A percentile compares a stretch with the other conserved stretches of the same genome.
Evolutionary conservation across 2,329 filamentous ascomycete species (phyloP).

Genomic region (Sarocladium strictum): DNA sequence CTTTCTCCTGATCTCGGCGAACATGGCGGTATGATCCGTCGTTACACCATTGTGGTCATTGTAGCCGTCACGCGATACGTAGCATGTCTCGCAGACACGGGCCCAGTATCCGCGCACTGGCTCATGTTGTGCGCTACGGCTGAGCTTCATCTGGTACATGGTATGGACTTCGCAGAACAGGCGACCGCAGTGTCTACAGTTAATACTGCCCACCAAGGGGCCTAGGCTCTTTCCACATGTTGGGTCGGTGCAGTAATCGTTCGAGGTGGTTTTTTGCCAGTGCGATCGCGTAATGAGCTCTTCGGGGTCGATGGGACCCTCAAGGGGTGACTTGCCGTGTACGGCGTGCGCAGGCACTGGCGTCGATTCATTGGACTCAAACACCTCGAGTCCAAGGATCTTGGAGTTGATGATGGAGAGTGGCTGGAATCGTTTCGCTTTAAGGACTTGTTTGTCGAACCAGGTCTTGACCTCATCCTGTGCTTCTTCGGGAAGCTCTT

Average conservation of each 20-base stretch:
- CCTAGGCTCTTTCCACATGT: conserved; percentile 76
- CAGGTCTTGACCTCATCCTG: conserved; percentile 95
- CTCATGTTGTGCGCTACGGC: conserved; percentile 81
- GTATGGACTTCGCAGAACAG: conserved; percentile 97
- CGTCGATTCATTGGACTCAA: conserved; percentile 78
- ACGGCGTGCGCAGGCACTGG: conserved; percentile 27
- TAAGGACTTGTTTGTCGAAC: conserved; percentile 92
- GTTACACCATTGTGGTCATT: conserved; percentile 76
- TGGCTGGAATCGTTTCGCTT: conserved; percentile 89
- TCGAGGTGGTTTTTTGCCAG: conserved; percentile 73
- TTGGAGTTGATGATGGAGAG: conserved; percentile 90
- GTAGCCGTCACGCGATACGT: conserved; percentile 92
- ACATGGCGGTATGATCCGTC: conserved; percentile 66
- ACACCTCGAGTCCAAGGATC: conserved; percentile 84
- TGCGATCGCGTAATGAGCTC: conserved; percentile 82
- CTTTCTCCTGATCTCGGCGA: conserved; percentile 65
- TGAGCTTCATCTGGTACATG: conserved; percentile 99
- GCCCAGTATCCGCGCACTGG: conserved; percentile 89
- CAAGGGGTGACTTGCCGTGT: conserved; percentile 34
- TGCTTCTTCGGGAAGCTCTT: conserved; percentile 79
- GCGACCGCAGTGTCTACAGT: conserved; percentile 88
- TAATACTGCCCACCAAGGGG: conserved; percentile 74
- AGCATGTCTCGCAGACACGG: conserved; percentile 96
- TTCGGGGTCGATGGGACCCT: conserved; percentile 65
- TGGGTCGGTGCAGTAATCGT: conserved; percentile 83